Conservation (phyloP, 192 early-diverging fungal species). For the Backusella australiensis region DNA sequence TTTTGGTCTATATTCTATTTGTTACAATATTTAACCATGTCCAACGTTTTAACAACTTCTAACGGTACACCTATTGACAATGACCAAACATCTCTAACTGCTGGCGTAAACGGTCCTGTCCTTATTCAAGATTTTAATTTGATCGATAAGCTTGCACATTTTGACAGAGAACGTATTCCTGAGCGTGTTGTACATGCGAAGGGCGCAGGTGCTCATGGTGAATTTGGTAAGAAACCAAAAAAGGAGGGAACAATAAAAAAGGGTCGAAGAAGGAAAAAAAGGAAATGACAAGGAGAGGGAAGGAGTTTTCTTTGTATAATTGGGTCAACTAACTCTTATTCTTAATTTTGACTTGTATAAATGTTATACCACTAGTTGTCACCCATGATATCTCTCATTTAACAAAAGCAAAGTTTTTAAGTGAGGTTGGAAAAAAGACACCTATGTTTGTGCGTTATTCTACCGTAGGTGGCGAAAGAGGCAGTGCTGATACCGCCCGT, state of each 20-base stretch:
- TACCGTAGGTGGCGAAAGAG: slow-evolving; percentile 75
- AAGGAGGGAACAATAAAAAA: background rate
- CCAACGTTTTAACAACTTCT: slow-evolving; percentile 35
- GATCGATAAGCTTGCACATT: slow-evolving; percentile 79
- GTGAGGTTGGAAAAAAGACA: slow-evolving; percentile 70
- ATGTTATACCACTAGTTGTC: slow-evolving; percentile 44
- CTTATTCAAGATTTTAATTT: slow-evolving; percentile 74
- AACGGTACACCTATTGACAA: slow-evolving; percentile 71
- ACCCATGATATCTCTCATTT: slow-evolving; percentile 68
- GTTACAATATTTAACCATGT: background rate
- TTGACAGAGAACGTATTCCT: slow-evolving; percentile 85
- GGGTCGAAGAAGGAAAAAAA: background rate
- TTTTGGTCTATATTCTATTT: background rate
- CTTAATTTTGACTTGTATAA: background rate
- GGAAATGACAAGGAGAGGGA: background rate
- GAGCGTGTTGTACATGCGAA: slow-evolving; percentile 88
- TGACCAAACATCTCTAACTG: slow-evolving; percentile 72
- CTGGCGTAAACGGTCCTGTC: slow-evolving; percentile 64
- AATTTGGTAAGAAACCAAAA: slow-evolving; percentile 48
- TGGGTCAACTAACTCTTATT: background rate
- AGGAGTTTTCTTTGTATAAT: background rate
- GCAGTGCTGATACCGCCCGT: slow-evolving; percentile 70
- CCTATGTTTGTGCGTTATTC: slow-evolving; percentile 80
- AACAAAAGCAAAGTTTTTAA: slow-evolving; percentile 73
- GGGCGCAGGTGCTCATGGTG: slow-evolving; percentile 80